A percentile compares a stretch with the other conserved stretches of the same genome.
These are phyloP conservation scores for Viola odorata DNA, from an alignment of 345 rosid genomes.

Conservation along the genomic window DNA sequence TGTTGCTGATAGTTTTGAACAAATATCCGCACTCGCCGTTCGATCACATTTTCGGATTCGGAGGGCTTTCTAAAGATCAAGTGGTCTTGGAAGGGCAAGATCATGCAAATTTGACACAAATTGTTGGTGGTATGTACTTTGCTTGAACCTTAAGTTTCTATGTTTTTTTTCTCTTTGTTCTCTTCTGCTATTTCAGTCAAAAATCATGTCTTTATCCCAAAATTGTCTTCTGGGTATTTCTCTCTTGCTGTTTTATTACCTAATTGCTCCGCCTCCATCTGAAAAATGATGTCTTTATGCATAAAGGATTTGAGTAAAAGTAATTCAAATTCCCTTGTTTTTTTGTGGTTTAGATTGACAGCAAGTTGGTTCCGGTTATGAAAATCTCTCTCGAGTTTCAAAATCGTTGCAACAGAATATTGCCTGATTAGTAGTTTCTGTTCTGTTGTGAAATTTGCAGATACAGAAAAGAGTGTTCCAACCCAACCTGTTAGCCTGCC, in stretches of 20 bases:
- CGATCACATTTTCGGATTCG: neutral
- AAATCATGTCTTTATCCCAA: neutral
- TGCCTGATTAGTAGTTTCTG: no score
- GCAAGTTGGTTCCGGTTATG: no score
- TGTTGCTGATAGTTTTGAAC: constrained; percentile 2
- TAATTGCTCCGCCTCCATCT: no score
- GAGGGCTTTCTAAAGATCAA: neutral
- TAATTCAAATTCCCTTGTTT: no score
- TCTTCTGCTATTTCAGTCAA: neutral
- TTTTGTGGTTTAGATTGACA: no score
- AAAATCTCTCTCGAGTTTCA: no score
- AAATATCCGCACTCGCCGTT: constrained; percentile 4
- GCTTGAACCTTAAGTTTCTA: neutral
- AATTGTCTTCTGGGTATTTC: no score
- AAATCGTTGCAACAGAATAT: no score
- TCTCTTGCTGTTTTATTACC: no score
- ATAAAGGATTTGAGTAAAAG: no score
- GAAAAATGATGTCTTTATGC: no score
- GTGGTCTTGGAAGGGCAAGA: neutral
- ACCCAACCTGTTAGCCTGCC: no score
- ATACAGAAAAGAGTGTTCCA: neutral
- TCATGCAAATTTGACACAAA: constrained; percentile 11
- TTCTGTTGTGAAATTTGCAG: neutral
- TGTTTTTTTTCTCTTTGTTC: neutral
- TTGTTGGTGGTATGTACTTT: constrained; percentile 6